Conservation (phyloP, 345 rosid genomes). For the Mallotus nudiflorus region DNA sequence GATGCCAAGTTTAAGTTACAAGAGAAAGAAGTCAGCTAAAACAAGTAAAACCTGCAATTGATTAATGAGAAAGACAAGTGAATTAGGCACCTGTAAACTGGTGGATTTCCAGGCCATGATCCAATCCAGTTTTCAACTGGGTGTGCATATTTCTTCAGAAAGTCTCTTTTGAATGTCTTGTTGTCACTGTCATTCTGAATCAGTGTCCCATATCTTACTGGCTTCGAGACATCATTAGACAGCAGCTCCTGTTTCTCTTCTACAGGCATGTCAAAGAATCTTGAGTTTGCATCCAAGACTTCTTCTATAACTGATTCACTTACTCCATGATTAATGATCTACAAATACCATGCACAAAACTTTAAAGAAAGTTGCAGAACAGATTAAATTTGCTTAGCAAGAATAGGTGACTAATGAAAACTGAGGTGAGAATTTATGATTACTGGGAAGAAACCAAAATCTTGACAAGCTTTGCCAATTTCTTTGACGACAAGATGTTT, state of each 20-base stretch:
- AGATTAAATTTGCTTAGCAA: too few relatives aligned
- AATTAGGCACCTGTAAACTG: neutral
- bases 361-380: too few relatives aligned
- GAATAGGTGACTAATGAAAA: too few relatives aligned
- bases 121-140: neutral
- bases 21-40: neutral
- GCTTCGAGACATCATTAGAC: neutral
- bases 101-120: neutral
- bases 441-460: neutral
- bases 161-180: neutral
- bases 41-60: too few relatives aligned
- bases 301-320: neutral
- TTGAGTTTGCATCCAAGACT: neutral
- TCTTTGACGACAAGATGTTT: neutral
- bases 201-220: neutral
- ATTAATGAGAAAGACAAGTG: too few relatives aligned
- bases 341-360: too few relatives aligned
- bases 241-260: neutral
- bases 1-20: neutral
- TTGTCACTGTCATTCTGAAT: neutral
- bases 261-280: neutral
- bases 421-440: neutral
- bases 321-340: neutral
- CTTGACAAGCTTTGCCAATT: neutral
- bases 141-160: neutral